phyloP scores from a whole-genome alignment of 2,329 filamentous ascomycete species.

The Epicoccum sorghinum region DNA sequence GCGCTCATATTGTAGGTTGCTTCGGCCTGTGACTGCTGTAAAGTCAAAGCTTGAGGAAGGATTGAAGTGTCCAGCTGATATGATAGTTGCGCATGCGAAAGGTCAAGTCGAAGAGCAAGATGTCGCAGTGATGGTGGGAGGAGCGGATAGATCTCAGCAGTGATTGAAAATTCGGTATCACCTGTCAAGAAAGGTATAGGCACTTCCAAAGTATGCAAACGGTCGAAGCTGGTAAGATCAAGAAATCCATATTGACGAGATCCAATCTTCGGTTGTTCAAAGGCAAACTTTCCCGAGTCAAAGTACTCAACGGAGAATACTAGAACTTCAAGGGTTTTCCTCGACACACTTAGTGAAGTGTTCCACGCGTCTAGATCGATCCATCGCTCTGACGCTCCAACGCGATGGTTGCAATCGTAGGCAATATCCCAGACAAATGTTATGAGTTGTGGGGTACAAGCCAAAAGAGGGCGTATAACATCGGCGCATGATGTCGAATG shows the following conservation, averaged over 20 bases:
- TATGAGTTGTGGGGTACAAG: constrained; percentile 24
- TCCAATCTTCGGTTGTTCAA: constrained; percentile 28
- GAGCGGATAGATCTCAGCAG: constrained; percentile 23
- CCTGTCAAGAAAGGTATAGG: constrained; percentile 35
- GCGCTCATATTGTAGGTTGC: constrained; percentile 21
- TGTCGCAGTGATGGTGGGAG: constrained; percentile 34
- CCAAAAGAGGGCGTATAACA: constrained; percentile 16
- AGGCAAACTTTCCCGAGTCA: constrained; percentile 22
- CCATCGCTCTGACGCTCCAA: constrained; percentile 9
- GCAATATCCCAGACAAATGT: constrained; percentile 34
- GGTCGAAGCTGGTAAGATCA: constrained; percentile 27
- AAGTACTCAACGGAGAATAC: constrained; percentile 32
- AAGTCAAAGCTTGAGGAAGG: constrained; percentile 20
- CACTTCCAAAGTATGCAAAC: constrained; percentile 33
- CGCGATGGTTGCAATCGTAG: constrained; percentile 20
- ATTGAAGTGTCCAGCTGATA: constrained; percentile 28
- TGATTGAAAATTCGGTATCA: constrained; percentile 30
- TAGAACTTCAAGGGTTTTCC: constrained; percentile 23
- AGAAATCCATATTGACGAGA: constrained; percentile 27
- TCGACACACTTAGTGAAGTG: constrained; percentile 15
- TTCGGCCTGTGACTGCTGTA: constrained; percentile 24
- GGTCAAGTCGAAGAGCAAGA: constrained; percentile 31
- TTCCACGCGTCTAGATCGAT: constrained; percentile 28
- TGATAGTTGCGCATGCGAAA: constrained; percentile 31
- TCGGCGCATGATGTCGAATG: constrained; percentile 18